Percentiles rank a stretch among this genome's conserved stretches.
phyloP scores from a whole-genome alignment of 768 basidiomycete genomes.

The Kondoa malvinella region DNA sequence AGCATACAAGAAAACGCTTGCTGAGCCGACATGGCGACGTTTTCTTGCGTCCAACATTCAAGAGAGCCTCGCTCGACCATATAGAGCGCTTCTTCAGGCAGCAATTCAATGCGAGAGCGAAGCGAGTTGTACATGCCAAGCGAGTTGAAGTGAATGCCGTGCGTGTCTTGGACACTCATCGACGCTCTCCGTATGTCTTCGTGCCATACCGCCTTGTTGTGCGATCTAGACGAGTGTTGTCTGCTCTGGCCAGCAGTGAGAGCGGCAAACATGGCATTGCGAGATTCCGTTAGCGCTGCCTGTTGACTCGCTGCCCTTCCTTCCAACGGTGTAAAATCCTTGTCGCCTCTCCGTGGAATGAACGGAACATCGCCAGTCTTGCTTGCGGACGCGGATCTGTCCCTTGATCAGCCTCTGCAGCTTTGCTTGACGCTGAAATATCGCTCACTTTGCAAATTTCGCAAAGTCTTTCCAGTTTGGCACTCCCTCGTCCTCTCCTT shows the following conservation, averaged over 20 bases:
- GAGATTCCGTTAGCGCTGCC: slow-evolving; percentile 59
- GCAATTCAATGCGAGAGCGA: slow-evolving; percentile 54
- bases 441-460: slow-evolving; percentile 21
- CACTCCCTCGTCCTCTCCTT: slow-evolving; percentile 23
- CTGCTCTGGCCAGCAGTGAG: slow-evolving; percentile 32
- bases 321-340: slow-evolving; percentile 75
- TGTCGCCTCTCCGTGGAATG: slow-evolving; percentile 91
- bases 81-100: slow-evolving; percentile 91
- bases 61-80: slow-evolving; percentile 76
- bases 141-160: slow-evolving; percentile 64
- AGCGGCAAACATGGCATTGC: slow-evolving; percentile 74
- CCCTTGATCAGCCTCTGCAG: slow-evolving; percentile 9
- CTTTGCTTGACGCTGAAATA: neutral
- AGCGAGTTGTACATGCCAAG: slow-evolving; percentile 50
- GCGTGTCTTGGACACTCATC: slow-evolving; percentile 29
- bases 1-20: slow-evolving; percentile 78
- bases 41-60: slow-evolving; percentile 46
- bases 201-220: slow-evolving; percentile 69
- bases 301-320: slow-evolving; percentile 42
- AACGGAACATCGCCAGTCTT: slow-evolving; percentile 41
- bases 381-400: slow-evolving; percentile 3
- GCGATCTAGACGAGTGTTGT: slow-evolving; percentile 28
- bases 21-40: slow-evolving; percentile 66
- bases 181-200: slow-evolving; percentile 44
- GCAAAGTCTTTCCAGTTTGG: slow-evolving; percentile 25